These are phyloP conservation scores for Calonectria montana DNA, from an alignment of 2,329 filamentous ascomycete species.

Conservation along the genomic window DNA sequence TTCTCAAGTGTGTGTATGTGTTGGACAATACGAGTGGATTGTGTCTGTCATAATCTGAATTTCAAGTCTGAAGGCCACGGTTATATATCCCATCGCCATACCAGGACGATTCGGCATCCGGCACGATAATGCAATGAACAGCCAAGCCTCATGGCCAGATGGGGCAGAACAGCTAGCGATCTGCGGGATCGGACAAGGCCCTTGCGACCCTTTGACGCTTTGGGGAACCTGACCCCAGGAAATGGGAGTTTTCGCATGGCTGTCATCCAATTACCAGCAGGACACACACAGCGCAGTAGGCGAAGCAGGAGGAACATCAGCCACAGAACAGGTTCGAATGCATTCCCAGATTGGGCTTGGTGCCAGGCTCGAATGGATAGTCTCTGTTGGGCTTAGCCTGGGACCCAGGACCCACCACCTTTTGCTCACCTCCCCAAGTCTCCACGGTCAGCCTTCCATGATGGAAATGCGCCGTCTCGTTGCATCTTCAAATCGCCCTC, in stretches of 20 bases:
- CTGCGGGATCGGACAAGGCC: neutral
- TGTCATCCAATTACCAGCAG: constrained; percentile 8
- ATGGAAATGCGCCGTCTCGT: neutral
- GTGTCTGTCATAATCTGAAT: neutral
- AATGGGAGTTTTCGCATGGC: neutral
- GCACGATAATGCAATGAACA: neutral
- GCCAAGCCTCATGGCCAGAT: constrained; percentile 6
- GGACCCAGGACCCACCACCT: neutral
- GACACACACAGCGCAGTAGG: neutral
- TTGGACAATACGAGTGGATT: neutral
- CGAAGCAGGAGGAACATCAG: neutral
- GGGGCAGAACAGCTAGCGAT: neutral
- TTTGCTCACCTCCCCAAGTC: neutral
- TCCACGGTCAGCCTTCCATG: constrained; percentile 6
- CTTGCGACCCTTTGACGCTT: no score
- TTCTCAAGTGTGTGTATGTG: neutral
- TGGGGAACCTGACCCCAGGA: neutral
- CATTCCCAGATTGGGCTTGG: constrained; percentile 15
- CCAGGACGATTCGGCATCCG: constrained; percentile 4
- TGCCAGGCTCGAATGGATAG: constrained; percentile 18
- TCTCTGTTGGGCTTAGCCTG: constrained; percentile 16
- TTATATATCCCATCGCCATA: constrained; percentile 8
- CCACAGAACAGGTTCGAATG: constrained; percentile 12
- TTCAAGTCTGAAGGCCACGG: neutral
- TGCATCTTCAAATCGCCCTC: neutral